phyloP scores from a whole-genome alignment of 2,329 filamentous ascomycete species.

The Didymella sp. region DNA sequence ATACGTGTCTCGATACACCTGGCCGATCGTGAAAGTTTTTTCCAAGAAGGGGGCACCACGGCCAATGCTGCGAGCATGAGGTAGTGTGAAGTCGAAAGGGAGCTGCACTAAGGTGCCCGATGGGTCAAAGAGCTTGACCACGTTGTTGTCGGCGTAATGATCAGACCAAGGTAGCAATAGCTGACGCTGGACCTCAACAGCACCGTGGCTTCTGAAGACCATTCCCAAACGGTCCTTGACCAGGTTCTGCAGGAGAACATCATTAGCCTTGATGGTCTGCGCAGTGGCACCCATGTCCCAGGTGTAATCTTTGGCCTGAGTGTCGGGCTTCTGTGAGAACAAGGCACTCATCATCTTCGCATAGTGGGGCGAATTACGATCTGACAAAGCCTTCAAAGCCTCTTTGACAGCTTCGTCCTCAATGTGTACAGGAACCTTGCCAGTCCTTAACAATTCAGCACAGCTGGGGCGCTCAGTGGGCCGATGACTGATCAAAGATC shows the following conservation, averaged over 20 bases:
- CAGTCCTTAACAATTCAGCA: constrained; percentile 80
- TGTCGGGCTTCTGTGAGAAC: constrained; percentile 74
- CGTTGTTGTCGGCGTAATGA: constrained; percentile 73
- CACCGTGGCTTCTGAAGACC: constrained; percentile 89
- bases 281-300: constrained; percentile 55
- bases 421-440: constrained; percentile 87
- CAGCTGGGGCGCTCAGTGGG: constrained; percentile 84
- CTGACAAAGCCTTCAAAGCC: constrained; percentile 79
- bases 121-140: constrained; percentile 80
- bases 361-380: constrained; percentile 86
- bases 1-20: constrained; percentile 80
- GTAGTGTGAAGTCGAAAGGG: constrained; percentile 91
- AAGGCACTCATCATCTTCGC: constrained; percentile 86
- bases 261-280: constrained; percentile 51
- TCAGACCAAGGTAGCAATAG: constrained; percentile 81
- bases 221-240: constrained; percentile 76
- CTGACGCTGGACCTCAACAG: constrained; percentile 78
- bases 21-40: constrained; percentile 85
- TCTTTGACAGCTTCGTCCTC: constrained; percentile 90
- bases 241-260: constrained; percentile 73
- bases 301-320: constrained; percentile 74
- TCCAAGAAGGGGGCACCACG: constrained; percentile 70
- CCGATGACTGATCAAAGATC: constrained; percentile 80
- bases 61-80: constrained; percentile 84
- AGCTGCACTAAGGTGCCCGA: constrained; percentile 89